Percentiles rank a stretch among this genome's conserved stretches.
Conservation (phyloP, 495 filamentous ascomycete genomes). For the Ascodesmis nigricans region DNA sequence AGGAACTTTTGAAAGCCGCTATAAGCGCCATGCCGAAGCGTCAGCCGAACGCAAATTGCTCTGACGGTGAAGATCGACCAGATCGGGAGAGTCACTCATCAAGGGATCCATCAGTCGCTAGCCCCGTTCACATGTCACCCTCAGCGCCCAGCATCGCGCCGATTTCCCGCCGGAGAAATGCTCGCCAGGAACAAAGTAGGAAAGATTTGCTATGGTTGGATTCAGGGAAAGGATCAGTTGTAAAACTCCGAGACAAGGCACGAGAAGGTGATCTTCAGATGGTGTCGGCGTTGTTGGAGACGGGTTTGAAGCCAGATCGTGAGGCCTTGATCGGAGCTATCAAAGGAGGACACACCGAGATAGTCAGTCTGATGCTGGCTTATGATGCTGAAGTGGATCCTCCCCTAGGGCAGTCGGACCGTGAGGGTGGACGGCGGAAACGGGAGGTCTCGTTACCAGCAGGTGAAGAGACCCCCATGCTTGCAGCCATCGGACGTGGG, state of each 20-base stretch:
- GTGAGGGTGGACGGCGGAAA: constrained; percentile 13
- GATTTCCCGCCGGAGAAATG: constrained; percentile 30
- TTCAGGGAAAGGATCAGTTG: constrained; percentile 27
- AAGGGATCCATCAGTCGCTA: constrained; percentile 40
- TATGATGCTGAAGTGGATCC: constrained; percentile 71
- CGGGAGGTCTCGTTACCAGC: constrained; percentile 24
- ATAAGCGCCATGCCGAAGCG: constrained; percentile 20
- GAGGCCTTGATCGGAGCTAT: constrained; percentile 76
- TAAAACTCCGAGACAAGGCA: constrained; percentile 61
- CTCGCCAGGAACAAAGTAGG: constrained; percentile 35
- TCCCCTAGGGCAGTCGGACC: constrained; percentile 29
- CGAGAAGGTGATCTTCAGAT: constrained; percentile 50
- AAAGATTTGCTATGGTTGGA: constrained; percentile 42
- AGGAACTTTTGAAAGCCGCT: constrained; percentile 30
- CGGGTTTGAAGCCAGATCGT: constrained; percentile 32
- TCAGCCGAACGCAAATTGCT: constrained; percentile 17
- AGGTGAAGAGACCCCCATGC: constrained; percentile 68
- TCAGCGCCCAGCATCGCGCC: constrained; percentile 23
- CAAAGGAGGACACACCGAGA: constrained; percentile 72
- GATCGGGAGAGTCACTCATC: constrained; percentile 31
- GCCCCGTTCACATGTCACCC: constrained; percentile 35
- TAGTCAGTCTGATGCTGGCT: constrained; percentile 65
- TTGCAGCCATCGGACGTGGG: constrained; percentile 79
- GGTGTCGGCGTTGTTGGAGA: constrained; percentile 19
- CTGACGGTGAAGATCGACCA: constrained; percentile 30